Evolutionary conservation across 192 early-diverging fungal species (phyloP), one percentile per base, ranked within the genome.

Genomic region (Coemansia sp.): DNA sequence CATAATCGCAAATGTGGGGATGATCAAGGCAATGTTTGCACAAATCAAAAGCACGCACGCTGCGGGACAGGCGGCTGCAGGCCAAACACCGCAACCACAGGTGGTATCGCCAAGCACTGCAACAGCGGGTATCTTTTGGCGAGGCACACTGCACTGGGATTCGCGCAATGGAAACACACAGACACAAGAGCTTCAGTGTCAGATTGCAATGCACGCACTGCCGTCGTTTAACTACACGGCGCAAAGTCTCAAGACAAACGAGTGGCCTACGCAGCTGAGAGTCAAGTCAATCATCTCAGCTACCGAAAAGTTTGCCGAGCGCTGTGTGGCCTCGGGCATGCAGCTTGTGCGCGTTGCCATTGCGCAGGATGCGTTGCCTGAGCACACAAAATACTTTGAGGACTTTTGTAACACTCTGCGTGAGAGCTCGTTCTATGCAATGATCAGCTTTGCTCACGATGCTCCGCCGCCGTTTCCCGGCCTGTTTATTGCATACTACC

Each of bases 261-360:
- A 80, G n/a, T 80, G 77, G 77, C 77, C 77, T n/a, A 72, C 74
- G 21, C 61, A 70, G 1, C 30, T 80, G 21, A 58, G 36, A 9
- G 68, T 80, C 11, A 74, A 27, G 23, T 32, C 22, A 6, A 66
- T 73, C 5, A 55, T 69, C 22, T 21, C 30, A 3, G 68, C 68
- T 27, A 61, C 54, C 17, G 68, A 70, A 7, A 57, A 66, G 50
- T 68, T 74, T 57, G 62, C 64, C 27, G 77, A 80, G 65, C 55
- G 68, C 39, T 74, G 72, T 63, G 52, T 80, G 36, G 54, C 33
- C 5, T 25, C 27, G 0, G 65, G 65, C 5, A 71, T 80, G 23
- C 77, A 68, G 4, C 46, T 72, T 46, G 64, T 80, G 14, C 77
- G 68, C n/a, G 66, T 80, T 27, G 56, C 56, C 8, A 39, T 39